Percentiles rank a stretch among this genome's conserved stretches.
Evolutionary conservation across 768 basidiomycete species (phyloP).

Genomic region (Suillus brevipes): DNA sequence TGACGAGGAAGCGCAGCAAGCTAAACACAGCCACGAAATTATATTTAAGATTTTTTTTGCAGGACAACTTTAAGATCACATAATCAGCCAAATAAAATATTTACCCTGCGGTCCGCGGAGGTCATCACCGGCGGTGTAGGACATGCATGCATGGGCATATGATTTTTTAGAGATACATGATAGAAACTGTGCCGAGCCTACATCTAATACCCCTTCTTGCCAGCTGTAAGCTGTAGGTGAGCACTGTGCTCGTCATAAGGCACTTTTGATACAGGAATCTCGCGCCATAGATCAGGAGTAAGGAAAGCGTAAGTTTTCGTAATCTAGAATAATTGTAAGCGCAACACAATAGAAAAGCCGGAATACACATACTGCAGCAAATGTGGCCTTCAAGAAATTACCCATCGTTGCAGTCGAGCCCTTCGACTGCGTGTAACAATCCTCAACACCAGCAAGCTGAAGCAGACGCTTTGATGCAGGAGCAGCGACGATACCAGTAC

Average conservation of each 20-base stretch:
- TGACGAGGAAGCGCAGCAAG: no score
- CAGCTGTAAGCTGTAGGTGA: conserved; percentile 80
- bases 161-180: conserved; percentile 14
- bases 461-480: conserved; percentile 95
- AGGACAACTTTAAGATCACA: not conserved
- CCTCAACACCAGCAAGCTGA: conserved; percentile 97
- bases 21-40: no score
- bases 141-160: not conserved
- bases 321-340: conserved; percentile 52
- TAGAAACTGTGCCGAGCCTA: conserved; percentile 10
- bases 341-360: not conserved
- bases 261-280: conserved; percentile 85
- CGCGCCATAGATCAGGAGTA: conserved; percentile 96
- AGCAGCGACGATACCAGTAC: conserved; percentile 99
- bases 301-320: conserved; percentile 99
- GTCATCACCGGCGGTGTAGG: not conserved
- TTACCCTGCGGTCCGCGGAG: no score
- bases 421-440: conserved; percentile 97
- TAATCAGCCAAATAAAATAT: not conserved
- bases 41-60: not conserved
- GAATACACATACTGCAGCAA: conserved; percentile 69
- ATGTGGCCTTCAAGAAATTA: conserved; percentile 98
- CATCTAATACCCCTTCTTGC: conserved; percentile 70
- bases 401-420: conserved; percentile 99
- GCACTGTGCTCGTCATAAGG: conserved; percentile 96